Evolutionary conservation across 352 stramenopile genomes (phyloP).

Genomic region (Thalassiosira hispida): DNA sequence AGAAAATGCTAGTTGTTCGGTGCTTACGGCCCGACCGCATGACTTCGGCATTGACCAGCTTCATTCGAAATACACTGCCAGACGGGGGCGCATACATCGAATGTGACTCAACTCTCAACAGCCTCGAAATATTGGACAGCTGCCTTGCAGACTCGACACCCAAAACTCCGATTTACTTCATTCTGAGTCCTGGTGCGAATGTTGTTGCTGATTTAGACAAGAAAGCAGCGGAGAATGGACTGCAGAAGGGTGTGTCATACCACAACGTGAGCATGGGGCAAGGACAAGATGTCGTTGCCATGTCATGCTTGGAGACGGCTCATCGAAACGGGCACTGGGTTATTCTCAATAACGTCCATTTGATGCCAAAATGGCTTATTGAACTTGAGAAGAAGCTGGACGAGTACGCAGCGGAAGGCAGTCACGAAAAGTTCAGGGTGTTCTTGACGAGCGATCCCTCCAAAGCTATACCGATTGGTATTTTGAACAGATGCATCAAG

Average conservation of each 20-base stretch:
- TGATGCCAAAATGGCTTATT: constrained; percentile 95
- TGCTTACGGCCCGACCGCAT: constrained; percentile 94
- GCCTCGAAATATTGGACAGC: constrained; percentile 94
- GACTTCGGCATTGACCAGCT: constrained; percentile 93
- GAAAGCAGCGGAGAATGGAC: constrained; percentile 93
- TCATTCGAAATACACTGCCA: constrained; percentile 92
- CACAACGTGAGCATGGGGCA: constrained; percentile 98
- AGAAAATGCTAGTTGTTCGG: constrained; percentile 95
- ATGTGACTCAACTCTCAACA: constrained; percentile 95
- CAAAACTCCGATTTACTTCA: constrained; percentile 96
- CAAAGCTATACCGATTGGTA: constrained; percentile 92
- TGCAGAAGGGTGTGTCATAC: constrained; percentile 95
- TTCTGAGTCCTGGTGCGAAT: constrained; percentile 94
- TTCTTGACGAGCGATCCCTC: constrained; percentile 94
- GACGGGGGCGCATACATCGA: constrained; percentile 94
- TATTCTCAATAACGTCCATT: constrained; percentile 97
- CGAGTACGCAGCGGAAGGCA: constrained; percentile 91
- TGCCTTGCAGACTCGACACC: constrained; percentile 94
- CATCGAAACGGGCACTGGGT: constrained; percentile 97
- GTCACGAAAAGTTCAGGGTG: constrained; percentile 93
- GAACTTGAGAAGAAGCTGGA: constrained; percentile 97
- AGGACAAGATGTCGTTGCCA: constrained; percentile 94
- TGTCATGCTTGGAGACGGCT: constrained; percentile 93
- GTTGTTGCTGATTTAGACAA: constrained; percentile 94
- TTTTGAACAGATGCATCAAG: constrained; percentile 96